A percentile compares a stretch with the other conserved stretches of the same genome.
These are phyloP conservation scores for Phytophthora vignae DNA, from an alignment of 352 stramenopile genomes.

Conservation along the genomic window DNA sequence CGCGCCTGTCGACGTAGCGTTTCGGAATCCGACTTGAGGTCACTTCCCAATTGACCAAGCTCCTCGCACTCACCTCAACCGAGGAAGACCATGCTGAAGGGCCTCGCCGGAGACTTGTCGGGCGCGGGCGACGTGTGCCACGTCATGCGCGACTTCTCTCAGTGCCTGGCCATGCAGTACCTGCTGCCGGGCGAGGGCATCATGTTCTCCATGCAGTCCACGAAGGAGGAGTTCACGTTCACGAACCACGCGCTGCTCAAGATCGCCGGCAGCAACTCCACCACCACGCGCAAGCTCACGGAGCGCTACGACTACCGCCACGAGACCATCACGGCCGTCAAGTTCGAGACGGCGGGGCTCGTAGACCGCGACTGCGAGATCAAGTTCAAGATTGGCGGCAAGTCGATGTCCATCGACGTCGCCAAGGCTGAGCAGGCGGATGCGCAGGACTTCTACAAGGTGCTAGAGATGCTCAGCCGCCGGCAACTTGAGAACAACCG, in stretches of 20 bases:
- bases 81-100: conserved; percentile 54
- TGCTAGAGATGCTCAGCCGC: conserved; percentile 58
- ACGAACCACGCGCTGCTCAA: conserved; percentile 69
- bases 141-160: conserved; percentile 48
- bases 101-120: conserved; percentile 58
- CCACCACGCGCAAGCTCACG: conserved; percentile 63
- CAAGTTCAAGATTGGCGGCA: conserved; percentile 57
- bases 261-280: conserved; percentile 47
- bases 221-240: conserved; percentile 71
- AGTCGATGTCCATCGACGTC: conserved; percentile 60
- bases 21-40: background rate
- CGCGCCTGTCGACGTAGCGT: background rate
- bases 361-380: conserved; percentile 68
- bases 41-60: conserved; percentile 19
- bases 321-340: conserved; percentile 39
- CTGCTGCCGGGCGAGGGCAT: conserved; percentile 56
- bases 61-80: background rate
- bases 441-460: conserved; percentile 59
- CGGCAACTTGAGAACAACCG: conserved; percentile 47
- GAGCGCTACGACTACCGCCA: conserved; percentile 52
- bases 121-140: conserved; percentile 64
- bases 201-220: conserved; percentile 62
- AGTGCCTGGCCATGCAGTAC: conserved; percentile 46
- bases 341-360: conserved; percentile 60
- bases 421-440: conserved; percentile 49